A percentile compares a stretch with the other conserved stretches of the same genome.
Conservation (phyloP, 208 protist genomes). For the Naegleria fowleri region DNA sequence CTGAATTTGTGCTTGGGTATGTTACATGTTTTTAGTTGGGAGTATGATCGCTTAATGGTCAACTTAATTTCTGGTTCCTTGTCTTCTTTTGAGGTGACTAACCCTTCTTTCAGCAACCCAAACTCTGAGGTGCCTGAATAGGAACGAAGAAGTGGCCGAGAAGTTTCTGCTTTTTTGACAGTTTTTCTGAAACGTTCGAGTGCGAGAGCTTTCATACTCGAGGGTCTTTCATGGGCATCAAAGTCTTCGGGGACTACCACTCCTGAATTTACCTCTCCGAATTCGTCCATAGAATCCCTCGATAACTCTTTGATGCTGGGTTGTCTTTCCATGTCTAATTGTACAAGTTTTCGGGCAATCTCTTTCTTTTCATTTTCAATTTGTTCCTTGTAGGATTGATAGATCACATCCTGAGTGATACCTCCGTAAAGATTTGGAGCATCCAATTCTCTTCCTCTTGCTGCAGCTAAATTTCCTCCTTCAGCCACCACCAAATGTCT, state of each 20-base stretch:
- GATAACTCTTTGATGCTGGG: background rate
- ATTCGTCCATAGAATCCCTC: background rate
- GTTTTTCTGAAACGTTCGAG: background rate
- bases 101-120: background rate
- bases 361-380: conserved; percentile 1
- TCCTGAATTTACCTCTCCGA: background rate
- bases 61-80: background rate
- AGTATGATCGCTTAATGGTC: background rate
- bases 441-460: background rate
- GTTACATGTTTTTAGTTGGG: background rate
- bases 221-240: background rate
- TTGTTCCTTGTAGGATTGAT: background rate
- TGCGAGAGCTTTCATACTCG: background rate
- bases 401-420: background rate
- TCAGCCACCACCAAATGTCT: background rate
- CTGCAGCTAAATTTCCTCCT: background rate
- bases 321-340: background rate
- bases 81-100: background rate
- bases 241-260: background rate
- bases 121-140: background rate
- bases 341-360: background rate
- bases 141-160: background rate
- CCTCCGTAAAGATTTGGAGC: background rate
- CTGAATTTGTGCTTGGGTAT: background rate
- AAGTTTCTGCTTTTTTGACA: background rate